These are phyloP conservation scores for Chlorophyllum brunneum DNA, from an alignment of 768 basidiomycete species.

Conservation along the genomic window DNA sequence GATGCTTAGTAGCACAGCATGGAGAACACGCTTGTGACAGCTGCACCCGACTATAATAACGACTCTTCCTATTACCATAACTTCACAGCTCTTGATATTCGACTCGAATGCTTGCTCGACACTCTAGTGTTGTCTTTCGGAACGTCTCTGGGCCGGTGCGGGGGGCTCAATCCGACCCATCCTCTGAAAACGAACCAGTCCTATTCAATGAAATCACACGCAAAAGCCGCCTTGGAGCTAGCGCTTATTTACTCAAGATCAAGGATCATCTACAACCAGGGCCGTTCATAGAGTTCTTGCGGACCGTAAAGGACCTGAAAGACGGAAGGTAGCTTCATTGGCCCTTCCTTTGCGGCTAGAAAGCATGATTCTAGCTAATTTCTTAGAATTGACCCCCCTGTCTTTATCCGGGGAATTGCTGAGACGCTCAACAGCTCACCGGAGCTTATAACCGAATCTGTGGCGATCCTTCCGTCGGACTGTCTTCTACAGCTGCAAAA, in stretches of 20 bases:
- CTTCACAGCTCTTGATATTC: not conserved
- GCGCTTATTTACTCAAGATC: slow-evolving; percentile 4
- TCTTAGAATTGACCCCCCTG: not conserved
- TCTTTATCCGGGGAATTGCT: not conserved
- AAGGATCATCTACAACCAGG: not conserved
- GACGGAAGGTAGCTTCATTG: not conserved
- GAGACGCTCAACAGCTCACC: not conserved
- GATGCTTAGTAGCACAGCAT: not conserved
- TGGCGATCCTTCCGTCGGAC: not conserved
- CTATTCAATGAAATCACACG: not conserved
- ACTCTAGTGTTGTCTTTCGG: not conserved
- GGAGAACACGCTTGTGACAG: slow-evolving; percentile 9
- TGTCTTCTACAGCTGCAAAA: not conserved
- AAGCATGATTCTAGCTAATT: too few species aligned
- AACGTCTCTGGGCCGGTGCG: not conserved
- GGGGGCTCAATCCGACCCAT: not conserved
- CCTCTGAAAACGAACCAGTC: not conserved
- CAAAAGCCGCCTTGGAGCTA: not conserved
- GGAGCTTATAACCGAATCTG: slow-evolving; percentile 3
- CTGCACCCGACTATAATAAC: not conserved
- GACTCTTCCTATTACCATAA: not conserved
- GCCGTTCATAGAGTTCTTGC: not conserved
- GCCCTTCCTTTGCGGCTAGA: too few species aligned
- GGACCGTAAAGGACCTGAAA: not conserved
- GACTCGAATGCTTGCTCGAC: not conserved